Conservation (phyloP, 202 grass and related monocot genomes). For the Digitaria exilis region DNA sequence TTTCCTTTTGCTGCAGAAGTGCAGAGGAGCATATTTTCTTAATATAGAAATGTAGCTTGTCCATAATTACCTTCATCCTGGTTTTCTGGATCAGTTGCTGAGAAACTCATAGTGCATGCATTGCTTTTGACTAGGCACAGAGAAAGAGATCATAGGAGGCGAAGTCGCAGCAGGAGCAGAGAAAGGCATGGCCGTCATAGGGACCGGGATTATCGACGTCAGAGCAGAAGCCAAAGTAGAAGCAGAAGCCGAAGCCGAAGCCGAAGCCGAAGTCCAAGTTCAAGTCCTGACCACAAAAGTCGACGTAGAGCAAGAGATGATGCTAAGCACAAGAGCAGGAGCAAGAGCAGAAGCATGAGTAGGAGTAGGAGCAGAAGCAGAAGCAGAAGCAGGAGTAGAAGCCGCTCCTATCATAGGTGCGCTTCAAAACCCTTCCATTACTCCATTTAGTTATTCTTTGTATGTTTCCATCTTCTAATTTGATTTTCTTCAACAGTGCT, state of each 20-base stretch:
- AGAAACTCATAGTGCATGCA: slow-evolving; percentile 14
- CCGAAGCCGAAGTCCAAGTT: slow-evolving; percentile 41
- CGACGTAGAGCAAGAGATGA: slow-evolving; percentile 50
- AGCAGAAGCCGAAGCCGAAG: slow-evolving; percentile 50
- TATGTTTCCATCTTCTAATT: slow-evolving; percentile 28
- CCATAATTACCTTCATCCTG: background rate
- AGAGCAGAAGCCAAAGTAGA: slow-evolving; percentile 44
- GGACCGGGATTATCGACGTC: slow-evolving; percentile 51
- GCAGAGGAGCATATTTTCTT: background rate
- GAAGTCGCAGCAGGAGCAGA: slow-evolving; percentile 68
- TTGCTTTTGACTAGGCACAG: slow-evolving; percentile 48
- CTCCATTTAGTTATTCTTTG: background rate
- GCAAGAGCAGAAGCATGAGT: too few relatives aligned
- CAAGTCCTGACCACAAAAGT: slow-evolving; percentile 52
- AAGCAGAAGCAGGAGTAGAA: slow-evolving; percentile 33
- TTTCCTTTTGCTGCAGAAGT: too few relatives aligned
- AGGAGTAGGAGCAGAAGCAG: too few relatives aligned
- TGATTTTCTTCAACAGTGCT: slow-evolving; percentile 34
- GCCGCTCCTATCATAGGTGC: slow-evolving; percentile 55
- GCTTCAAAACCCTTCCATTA: background rate
- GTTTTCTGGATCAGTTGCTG: background rate
- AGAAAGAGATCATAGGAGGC: slow-evolving; percentile 54
- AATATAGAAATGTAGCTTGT: slow-evolving; percentile 5
- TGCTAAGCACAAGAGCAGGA: slow-evolving; percentile 46
- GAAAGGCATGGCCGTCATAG: slow-evolving; percentile 57